Conservation (phyloP, 2,329 filamentous ascomycete genomes). For the Lanzia echinophila region DNA sequence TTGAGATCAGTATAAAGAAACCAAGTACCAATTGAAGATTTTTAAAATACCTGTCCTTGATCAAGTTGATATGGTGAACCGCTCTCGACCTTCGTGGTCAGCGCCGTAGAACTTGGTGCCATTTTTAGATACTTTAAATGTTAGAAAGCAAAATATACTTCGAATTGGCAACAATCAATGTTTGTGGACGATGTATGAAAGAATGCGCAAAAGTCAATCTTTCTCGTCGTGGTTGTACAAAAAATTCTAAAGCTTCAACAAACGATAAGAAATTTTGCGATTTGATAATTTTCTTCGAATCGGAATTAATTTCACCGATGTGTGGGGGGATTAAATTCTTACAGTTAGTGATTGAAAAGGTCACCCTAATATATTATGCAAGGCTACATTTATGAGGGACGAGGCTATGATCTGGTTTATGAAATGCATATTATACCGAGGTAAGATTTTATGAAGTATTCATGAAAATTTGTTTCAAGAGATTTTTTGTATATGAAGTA, state of each 20-base stretch:
- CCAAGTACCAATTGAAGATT: not conserved
- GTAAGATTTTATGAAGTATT: too few species aligned
- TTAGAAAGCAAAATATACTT: not conserved
- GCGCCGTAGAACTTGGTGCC: constrained; percentile 23
- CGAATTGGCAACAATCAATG: not conserved
- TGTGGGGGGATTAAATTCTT: not conserved
- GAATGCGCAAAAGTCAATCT: constrained; percentile 3
- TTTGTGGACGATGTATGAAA: not conserved
- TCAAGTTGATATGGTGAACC: constrained; percentile 31
- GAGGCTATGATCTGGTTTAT: too few species aligned
- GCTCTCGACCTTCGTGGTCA: constrained; percentile 30
- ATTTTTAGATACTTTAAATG: constrained; percentile 12
- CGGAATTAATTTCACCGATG: constrained; percentile 1
- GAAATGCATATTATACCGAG: too few species aligned
- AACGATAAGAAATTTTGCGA: constrained; percentile 8
- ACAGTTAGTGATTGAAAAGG: not conserved
- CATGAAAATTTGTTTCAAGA: too few species aligned
- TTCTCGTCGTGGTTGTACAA: not conserved
- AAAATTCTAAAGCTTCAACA: not conserved
- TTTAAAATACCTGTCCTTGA: constrained; percentile 25
- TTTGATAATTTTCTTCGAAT: constrained; percentile 12
- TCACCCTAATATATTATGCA: not conserved
- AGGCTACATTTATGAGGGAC: not conserved
- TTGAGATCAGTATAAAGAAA: constrained; percentile 9
- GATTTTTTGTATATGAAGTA: too few species aligned